Evolutionary conservation across 148 eudicot genomes (phyloP).

Genomic region (Persicaria maculosa): DNA sequence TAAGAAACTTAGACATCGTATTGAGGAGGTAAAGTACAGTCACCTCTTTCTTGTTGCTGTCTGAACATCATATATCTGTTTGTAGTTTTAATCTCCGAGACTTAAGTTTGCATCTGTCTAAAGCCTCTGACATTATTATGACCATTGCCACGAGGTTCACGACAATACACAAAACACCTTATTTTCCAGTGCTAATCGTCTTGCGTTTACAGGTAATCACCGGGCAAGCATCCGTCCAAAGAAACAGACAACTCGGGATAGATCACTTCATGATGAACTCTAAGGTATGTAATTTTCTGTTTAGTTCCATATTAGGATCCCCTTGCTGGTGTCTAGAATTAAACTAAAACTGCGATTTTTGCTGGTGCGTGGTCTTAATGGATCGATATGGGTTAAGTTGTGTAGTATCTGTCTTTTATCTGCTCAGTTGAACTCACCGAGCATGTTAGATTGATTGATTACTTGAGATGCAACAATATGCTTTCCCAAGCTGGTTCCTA

Average conservation of each 20-base stretch:
- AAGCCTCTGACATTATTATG: not conserved
- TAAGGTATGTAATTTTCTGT: constrained; percentile 19
- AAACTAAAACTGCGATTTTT: not conserved
- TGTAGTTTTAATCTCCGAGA: not conserved
- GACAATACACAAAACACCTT: not conserved
- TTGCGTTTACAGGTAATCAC: constrained; percentile 54
- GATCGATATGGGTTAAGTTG: not conserved
- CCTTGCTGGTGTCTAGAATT: not conserved
- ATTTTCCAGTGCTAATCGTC: not conserved
- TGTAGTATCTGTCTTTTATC: not conserved
- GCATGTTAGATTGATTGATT: not conserved
- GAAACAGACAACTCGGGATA: constrained; percentile 16
- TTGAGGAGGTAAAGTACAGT: constrained; percentile 60
- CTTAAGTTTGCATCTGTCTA: not conserved
- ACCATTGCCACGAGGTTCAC: not conserved
- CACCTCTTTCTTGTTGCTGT: not conserved
- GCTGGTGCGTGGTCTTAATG: not conserved
- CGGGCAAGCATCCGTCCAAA: constrained; percentile 76
- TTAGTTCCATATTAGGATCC: not conserved
- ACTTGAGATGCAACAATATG: not conserved
- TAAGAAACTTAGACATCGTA: constrained; percentile 55
- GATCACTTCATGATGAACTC: constrained; percentile 48
- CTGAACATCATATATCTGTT: not conserved
- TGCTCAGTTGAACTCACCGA: not conserved
- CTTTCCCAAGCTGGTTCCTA: too few species aligned